Evolutionary conservation across 2,329 filamentous ascomycete genomes (phyloP), one percentile per base, ranked within the genome.

Genomic region (Sarocladiaceae sp.): DNA sequence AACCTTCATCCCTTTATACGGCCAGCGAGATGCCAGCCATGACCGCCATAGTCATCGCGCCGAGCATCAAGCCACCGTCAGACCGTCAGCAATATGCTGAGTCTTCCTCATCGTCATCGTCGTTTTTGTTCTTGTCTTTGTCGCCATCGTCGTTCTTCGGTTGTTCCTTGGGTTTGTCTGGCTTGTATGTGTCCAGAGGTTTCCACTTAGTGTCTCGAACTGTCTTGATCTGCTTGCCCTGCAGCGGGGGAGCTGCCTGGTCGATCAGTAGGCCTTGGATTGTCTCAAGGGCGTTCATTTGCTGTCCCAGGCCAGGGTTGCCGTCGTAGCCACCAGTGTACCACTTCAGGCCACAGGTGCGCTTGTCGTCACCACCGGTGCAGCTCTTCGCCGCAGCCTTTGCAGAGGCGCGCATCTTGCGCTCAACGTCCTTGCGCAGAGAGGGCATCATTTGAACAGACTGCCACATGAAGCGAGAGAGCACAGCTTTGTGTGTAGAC

Each of bases 401-500:
- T 29, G 82, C 79, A 2, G 79, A 79, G 2, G 75, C 63, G 4
- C 69, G 63, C 37, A 87, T 73, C 42, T 78, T 66, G 2, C 65
- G 62, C 48, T 73, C 68, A 44, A 87, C 72, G 4, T 71, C 67
- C 3, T 66, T 52, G 3, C 68, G 66, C 18, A 84, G 76, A 18
- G 74, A 75, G 10, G 84, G 80, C 54, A 82, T 72, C 67, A 85
- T 72, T 49, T 76, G 63, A 29, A 79, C 73, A 3, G 81, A 75
- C 42, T 77, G 73, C 68, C 77, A 84, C 71, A 86, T 78, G 70
- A 83, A 86, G 52, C 83, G 80, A 23, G 82, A 73, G 26, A 87
- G 73, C 63, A 84, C 86, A 39, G 76, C 84, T 68, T 89, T 90
- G 76, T 85, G 87, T 8, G 80, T 82, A 59, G 76, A 78, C 74